A percentile compares a stretch with the other conserved stretches of the same genome.
phyloP scores from a whole-genome alignment of 179 eudicot species.

The Heliamphora pulchella region DNA sequence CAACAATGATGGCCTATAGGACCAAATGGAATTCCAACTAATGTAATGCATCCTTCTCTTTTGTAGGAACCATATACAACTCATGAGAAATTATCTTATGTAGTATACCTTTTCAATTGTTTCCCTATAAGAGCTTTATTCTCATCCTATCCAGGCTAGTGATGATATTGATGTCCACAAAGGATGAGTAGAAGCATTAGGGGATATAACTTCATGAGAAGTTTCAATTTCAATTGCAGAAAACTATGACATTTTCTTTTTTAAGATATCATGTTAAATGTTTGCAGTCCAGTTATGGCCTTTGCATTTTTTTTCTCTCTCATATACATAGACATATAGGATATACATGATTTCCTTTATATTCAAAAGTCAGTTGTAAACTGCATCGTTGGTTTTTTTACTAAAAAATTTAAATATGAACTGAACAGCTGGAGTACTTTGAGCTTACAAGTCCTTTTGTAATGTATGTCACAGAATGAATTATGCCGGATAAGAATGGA shows the following conservation, averaged over 20 bases:
- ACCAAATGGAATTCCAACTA: background rate
- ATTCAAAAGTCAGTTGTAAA: background rate
- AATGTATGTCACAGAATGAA: constrained; percentile 63
- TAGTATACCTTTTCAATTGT: background rate
- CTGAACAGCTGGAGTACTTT: background rate
- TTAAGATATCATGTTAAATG: background rate
- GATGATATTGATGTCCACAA: no score
- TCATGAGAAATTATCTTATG: background rate
- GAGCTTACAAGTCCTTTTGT: background rate
- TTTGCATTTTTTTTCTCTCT: background rate
- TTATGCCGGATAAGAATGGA: constrained; percentile 73
- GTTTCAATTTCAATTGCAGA: background rate
- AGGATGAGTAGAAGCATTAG: background rate
- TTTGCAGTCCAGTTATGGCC: background rate
- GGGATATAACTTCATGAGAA: background rate
- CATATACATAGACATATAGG: background rate
- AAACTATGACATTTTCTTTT: background rate
- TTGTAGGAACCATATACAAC: background rate
- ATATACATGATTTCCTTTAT: background rate
- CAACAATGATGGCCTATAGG: background rate
- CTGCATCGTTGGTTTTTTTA: background rate
- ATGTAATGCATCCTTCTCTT: background rate
- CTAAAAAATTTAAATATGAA: background rate
- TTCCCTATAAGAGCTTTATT: background rate
- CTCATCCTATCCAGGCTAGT: background rate